These are phyloP conservation scores for Saccharomycopsis lassenensis DNA, from an alignment of 805 yeast species.

Conservation along the genomic window DNA sequence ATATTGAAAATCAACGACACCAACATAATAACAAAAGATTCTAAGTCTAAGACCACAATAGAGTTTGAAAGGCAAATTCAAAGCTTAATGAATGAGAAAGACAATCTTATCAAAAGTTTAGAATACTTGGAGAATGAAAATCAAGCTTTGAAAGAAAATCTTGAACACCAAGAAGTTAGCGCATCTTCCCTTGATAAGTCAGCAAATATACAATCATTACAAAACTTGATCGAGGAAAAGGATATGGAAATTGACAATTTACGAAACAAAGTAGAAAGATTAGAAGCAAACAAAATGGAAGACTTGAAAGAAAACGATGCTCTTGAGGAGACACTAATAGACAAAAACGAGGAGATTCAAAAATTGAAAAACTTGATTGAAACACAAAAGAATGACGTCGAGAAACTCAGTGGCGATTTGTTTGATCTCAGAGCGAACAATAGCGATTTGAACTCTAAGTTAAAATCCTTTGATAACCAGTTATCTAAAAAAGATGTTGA, in stretches of 20 bases:
- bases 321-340: conserved; percentile 13
- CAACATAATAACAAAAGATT: background rate
- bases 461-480: conserved; percentile 5
- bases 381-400: conserved; percentile 20
- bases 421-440: conserved; percentile 14
- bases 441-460: conserved; percentile 5
- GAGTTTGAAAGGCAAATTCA: background rate
- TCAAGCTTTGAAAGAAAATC: background rate
- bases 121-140: conserved; percentile 3
- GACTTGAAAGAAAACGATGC: conserved; percentile 16
- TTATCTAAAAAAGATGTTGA: conserved; percentile 11
- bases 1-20: background rate
- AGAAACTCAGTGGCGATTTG: conserved; percentile 18
- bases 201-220: too few relatives aligned
- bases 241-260: conserved; percentile 8
- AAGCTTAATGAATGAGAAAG: conserved; percentile 4
- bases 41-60: background rate
- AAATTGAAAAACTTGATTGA: conserved; percentile 17
- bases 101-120: conserved; percentile 3
- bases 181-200: too few relatives aligned
- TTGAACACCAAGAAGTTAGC: conserved; percentile 1
- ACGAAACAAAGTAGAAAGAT: conserved; percentile 6
- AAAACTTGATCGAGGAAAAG: conserved; percentile 13
- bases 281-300: conserved; percentile 11
- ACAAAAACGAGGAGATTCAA: conserved; percentile 18